These are phyloP conservation scores for Sphenostylis stenocarpa DNA, from an alignment of 306 rosid species.

Conservation along the genomic window DNA sequence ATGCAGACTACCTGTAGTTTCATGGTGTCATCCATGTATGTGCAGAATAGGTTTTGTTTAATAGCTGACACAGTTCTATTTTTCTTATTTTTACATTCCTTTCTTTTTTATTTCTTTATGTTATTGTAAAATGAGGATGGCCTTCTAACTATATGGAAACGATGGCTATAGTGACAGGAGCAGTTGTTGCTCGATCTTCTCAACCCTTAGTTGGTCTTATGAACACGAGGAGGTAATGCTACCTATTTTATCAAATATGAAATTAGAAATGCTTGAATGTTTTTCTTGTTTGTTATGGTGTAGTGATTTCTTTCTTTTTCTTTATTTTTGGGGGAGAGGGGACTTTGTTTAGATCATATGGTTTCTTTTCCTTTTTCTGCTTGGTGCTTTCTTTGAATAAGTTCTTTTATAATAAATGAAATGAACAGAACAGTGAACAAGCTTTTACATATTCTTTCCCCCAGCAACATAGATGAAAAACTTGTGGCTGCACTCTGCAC, in stretches of 20 bases:
- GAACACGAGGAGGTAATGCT: slow-evolving; percentile 92
- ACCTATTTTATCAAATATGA: slow-evolving; percentile 28
- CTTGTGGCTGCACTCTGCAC: slow-evolving; percentile 89
- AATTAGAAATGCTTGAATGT: not conserved
- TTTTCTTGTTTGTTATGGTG: not conserved
- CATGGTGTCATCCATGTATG: slow-evolving; percentile 94
- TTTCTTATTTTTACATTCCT: slow-evolving; percentile 24
- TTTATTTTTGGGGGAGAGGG: not conserved
- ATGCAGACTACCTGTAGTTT: slow-evolving; percentile 85
- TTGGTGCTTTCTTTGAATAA: slow-evolving; percentile 5
- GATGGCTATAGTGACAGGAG: slow-evolving; percentile 73
- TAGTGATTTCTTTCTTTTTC: not conserved
- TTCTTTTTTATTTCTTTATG: slow-evolving; percentile 16
- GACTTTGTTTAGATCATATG: slow-evolving; percentile 8
- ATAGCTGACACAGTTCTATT: slow-evolving; percentile 17
- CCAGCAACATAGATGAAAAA: slow-evolving; percentile 90
- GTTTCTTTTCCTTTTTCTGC: not conserved
- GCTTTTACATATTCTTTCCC: slow-evolving; percentile 27
- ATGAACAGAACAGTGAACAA: slow-evolving; percentile 13
- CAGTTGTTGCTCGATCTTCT: slow-evolving; percentile 97
- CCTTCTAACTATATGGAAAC: slow-evolving; percentile 27
- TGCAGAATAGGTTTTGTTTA: not conserved
- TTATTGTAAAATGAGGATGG: slow-evolving; percentile 10
- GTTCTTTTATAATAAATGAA: not conserved
- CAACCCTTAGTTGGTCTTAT: slow-evolving; percentile 97